phyloP scores from a whole-genome alignment of 306 rosid species.

The Adenanthera pavonina region DNA sequence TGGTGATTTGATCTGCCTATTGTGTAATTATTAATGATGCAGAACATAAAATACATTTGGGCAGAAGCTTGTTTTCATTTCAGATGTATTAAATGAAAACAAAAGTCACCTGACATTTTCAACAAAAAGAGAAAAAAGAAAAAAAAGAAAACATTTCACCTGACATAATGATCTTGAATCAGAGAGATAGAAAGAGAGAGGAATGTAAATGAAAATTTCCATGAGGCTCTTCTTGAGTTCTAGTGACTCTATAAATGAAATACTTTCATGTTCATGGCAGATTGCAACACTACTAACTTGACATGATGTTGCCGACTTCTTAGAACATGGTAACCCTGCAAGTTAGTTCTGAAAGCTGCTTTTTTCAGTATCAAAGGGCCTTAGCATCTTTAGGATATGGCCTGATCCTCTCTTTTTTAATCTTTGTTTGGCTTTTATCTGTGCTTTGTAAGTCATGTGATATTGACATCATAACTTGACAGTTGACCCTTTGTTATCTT shows the following conservation, averaged over 20 bases:
- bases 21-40: not conserved
- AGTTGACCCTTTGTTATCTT: conserved; percentile 7
- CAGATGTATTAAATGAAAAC: not conserved
- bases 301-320: not conserved
- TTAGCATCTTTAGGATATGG: conserved; percentile 11
- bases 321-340: not conserved
- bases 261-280: not conserved
- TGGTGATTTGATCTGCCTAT: not conserved
- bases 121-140: too few species aligned
- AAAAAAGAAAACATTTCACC: not conserved
- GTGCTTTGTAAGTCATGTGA: conserved; percentile 16
- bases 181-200: not conserved
- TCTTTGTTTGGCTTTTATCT: not conserved
- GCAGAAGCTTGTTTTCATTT: not conserved
- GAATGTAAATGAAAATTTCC: not conserved
- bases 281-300: conserved; percentile 7
- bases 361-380: conserved; percentile 10
- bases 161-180: not conserved
- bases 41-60: not conserved
- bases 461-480: conserved; percentile 27
- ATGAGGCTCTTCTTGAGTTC: not conserved
- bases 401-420: not conserved
- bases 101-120: not conserved
- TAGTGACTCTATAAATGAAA: conserved; percentile 1
- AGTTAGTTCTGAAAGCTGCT: conserved; percentile 20